Base-by-base conservation (phyloP, 495 filamentous ascomycete species). In the Aspergillus diversus region DNA sequence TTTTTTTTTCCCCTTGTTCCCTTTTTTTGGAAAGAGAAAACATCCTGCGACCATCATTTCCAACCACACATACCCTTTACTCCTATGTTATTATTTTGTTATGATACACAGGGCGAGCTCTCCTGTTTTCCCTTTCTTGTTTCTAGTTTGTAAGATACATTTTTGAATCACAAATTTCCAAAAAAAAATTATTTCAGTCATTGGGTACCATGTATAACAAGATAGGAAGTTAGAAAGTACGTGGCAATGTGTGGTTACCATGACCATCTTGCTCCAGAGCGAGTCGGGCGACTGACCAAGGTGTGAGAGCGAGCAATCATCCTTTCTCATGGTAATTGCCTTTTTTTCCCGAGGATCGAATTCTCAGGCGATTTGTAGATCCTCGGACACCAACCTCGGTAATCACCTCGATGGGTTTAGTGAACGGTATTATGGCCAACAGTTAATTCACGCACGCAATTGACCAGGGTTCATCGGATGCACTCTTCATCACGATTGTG, bases 31-130 rank as follows among this genome's bases (percentile, higher is more conserved):
- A 55, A 54, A 61, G 39, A 57, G 33, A 65, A 63, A 63, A 68
- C n/a, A 54, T 34, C 39, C 57, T 60, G 59, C 51, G 60, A 51
- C 57, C 56, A 50, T 15, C 31, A n/a, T 59, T 63, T 67, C 63
- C 60, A 60, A 27, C 21, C 55, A 64, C 67, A 69, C 68, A 72
- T 67, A 66, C 69, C 57, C 53, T 64, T 59, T 56, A 15, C 13
- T 63, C 49, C 47, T 59, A 39, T 58, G 9, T 62, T 58, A 57
- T 61, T 33, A 34, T 17, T 42, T 42, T 47, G 46, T 66, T 51
- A 61, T 67, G 69, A 63, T 71, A 55, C 37, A 50, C 48, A 21
- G 60, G 32, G 39, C 33, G 34, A 60, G 39, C 17, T 34, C 27
- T 54, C 21, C 49, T 61, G 33, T 33, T 13, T 61, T 46, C 27